Conservation (phyloP, 441 rosid genomes). For the Biscutella laevigata region DNA sequence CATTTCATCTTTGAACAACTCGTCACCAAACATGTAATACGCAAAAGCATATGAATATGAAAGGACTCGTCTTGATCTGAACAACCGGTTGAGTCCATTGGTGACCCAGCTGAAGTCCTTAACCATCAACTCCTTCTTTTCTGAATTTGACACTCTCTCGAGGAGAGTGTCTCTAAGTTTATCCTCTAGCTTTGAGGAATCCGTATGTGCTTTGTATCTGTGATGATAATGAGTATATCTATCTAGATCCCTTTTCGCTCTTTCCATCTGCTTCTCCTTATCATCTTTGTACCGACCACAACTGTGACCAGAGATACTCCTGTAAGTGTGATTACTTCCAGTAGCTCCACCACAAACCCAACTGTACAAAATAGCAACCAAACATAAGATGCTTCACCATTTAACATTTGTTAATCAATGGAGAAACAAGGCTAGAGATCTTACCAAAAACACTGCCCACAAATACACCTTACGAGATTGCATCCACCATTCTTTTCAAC, state of each 20-base stretch:
- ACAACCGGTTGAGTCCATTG: constrained; percentile 44
- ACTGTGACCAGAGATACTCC: constrained; percentile 40
- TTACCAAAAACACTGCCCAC: constrained; percentile 69
- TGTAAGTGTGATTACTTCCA: constrained; percentile 44
- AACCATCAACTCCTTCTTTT: constrained; percentile 32
- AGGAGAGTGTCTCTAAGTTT: constrained; percentile 33
- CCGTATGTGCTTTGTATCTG: constrained; percentile 57
- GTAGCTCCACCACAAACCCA: constrained; percentile 74
- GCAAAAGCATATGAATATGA: constrained; percentile 63
- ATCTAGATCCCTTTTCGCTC: constrained; percentile 37
- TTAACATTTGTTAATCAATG: not conserved
- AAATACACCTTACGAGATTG: constrained; percentile 54
- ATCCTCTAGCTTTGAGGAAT: constrained; percentile 55
- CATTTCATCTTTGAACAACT: constrained; percentile 43
- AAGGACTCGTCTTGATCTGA: constrained; percentile 53
- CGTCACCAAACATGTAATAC: constrained; percentile 55
- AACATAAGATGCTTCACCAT: not conserved
- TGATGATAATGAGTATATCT: constrained; percentile 60
- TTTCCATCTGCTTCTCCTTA: constrained; percentile 28
- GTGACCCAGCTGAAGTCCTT: constrained; percentile 55
- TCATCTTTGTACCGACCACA: constrained; percentile 55
- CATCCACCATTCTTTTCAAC: constrained; percentile 81
- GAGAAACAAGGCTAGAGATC: not conserved
- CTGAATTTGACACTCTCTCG: constrained; percentile 34
- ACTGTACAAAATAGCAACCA: constrained; percentile 28